Evolutionary conservation across 1,284 basidiomycete genomes (phyloP).

Genomic region (Austroboletus niveus): DNA sequence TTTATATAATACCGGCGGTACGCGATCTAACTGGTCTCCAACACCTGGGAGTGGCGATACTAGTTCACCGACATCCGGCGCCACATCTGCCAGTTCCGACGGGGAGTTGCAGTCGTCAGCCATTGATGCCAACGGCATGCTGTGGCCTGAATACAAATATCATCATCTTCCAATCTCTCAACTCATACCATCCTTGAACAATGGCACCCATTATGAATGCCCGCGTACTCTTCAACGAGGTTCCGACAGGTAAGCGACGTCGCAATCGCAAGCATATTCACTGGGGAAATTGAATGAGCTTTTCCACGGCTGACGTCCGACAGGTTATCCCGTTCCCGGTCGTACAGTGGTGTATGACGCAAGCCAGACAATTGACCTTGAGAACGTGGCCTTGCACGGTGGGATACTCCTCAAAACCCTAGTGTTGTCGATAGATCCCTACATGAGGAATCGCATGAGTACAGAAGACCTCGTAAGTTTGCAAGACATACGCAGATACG

Average conservation of each 20-base stretch:
- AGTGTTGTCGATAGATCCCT: constrained; percentile 13
- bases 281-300: too few relatives aligned
- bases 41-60: too few relatives aligned
- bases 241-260: constrained; percentile 13
- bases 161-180: neutral
- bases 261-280: neutral
- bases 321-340: constrained; percentile 20
- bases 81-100: too few relatives aligned
- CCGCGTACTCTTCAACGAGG: constrained; percentile 21
- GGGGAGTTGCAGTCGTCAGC: too few relatives aligned
- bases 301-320: neutral
- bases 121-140: too few relatives aligned
- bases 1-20: too few relatives aligned
- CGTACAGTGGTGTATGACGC: constrained; percentile 14
- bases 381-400: constrained; percentile 13
- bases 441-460: constrained; percentile 3
- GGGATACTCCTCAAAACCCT: constrained; percentile 18
- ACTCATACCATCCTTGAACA: neutral
- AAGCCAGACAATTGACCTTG: constrained; percentile 12
- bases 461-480: constrained; percentile 1
- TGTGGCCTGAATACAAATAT: too few relatives aligned
- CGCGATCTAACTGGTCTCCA: too few relatives aligned
- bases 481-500: neutral
- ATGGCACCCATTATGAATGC: constrained; percentile 17
- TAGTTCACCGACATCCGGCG: too few relatives aligned